Evolutionary conservation across 2,329 filamentous ascomycete genomes (phyloP).

Genomic region (Cordyceps fumosorosea): DNA sequence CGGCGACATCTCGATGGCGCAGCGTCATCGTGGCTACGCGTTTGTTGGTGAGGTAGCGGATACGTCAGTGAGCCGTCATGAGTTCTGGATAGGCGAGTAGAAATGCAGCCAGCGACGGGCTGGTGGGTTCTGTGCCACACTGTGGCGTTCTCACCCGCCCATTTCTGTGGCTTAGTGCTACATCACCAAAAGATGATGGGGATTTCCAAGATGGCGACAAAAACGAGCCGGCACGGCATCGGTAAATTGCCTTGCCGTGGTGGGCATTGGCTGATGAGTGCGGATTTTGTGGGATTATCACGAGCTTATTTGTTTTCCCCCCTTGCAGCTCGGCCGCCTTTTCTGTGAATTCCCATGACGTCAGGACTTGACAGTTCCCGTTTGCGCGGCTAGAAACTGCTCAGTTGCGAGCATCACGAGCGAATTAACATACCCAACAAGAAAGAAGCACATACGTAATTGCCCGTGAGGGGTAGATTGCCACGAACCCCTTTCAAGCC

Average conservation of each 20-base stretch:
- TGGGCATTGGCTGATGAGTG: background rate
- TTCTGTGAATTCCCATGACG: conserved; percentile 1
- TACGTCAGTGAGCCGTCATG: conserved; percentile 1
- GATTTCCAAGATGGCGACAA: background rate
- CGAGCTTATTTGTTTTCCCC: background rate
- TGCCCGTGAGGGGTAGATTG: conserved; percentile 7
- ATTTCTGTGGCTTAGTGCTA: conserved; percentile 1
- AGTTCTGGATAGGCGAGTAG: background rate
- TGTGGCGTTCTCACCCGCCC: conserved; percentile 1
- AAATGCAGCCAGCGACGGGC: background rate
- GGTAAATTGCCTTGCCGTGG: background rate
- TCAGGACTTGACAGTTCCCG: conserved; percentile 4
- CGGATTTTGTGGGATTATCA: background rate
- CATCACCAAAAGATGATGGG: background rate
- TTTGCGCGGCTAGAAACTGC: conserved; percentile 6
- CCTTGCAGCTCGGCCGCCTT: background rate
- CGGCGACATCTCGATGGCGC: conserved; percentile 10
- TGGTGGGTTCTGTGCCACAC: conserved; percentile 8
- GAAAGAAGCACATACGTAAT: conserved; percentile 6
- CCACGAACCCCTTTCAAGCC: conserved; percentile 6
- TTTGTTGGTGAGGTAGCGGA: conserved; percentile 4
- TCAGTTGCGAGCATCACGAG: conserved; percentile 8
- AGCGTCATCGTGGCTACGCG: background rate
- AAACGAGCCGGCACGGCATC: background rate
- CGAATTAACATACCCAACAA: background rate